Conservation (phyloP, 2,329 filamentous ascomycete genomes). For the Colletotrichum camelliae region DNA sequence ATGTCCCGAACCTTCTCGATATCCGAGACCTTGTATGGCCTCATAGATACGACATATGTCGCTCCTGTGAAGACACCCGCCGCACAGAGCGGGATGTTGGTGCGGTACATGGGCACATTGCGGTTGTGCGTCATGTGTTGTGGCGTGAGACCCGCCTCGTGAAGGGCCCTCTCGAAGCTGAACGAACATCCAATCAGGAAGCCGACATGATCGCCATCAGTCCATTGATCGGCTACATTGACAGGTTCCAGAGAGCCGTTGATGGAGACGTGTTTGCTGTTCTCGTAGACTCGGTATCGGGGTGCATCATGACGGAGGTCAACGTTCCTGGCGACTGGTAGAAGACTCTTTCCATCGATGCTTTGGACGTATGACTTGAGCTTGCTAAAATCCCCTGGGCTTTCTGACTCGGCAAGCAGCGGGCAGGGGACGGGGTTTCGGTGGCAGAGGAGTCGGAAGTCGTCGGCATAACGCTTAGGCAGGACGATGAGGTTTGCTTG, state of each 20-base stretch:
- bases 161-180: slow-evolving; percentile 65
- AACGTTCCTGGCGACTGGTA: slow-evolving; percentile 38
- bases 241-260: slow-evolving; percentile 30
- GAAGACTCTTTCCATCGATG: slow-evolving; percentile 28
- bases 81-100: slow-evolving; percentile 58
- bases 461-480: slow-evolving; percentile 58
- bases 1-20: slow-evolving; percentile 59
- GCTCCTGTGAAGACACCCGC: slow-evolving; percentile 61
- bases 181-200: slow-evolving; percentile 70
- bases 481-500: slow-evolving; percentile 69
- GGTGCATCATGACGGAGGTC: slow-evolving; percentile 66
- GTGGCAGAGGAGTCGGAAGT: slow-evolving; percentile 64
- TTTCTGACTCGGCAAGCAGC: slow-evolving; percentile 57
- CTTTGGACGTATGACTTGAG: slow-evolving; percentile 37
- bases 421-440: slow-evolving; percentile 69
- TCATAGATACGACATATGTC: slow-evolving; percentile 68
- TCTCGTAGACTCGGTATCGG: slow-evolving; percentile 62
- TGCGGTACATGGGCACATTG: slow-evolving; percentile 68
- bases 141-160: slow-evolving; percentile 53
- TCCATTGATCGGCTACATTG: slow-evolving; percentile 59
- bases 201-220: slow-evolving; percentile 57
- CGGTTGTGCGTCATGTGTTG: slow-evolving; percentile 52
- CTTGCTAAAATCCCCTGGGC: slow-evolving; percentile 44
- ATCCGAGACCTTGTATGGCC: slow-evolving; percentile 56
- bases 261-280: slow-evolving; percentile 38